Base-by-base conservation (phyloP, 805 yeast species). In the Allodekkera sacchari region DNA sequence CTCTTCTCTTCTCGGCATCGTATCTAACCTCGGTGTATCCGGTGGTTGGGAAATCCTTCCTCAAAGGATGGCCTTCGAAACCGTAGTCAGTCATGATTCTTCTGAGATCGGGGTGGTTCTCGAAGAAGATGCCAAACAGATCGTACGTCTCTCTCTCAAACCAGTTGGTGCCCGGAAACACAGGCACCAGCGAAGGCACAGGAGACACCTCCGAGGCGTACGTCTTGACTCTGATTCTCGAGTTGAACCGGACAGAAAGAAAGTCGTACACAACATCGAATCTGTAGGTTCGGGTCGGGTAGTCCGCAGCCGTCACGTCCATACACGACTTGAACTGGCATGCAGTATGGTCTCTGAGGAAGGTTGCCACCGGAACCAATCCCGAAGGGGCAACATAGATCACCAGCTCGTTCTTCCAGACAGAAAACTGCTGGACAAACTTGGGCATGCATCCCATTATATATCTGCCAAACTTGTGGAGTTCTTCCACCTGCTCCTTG, bases 1-100 rank as follows among this genome's bases (percentile, higher is more conserved):
- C 77, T 55, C 95, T 74, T 68, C 83, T 77, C 71, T 84, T 84
- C 59, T 84, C 94, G 55, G 83, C 85, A 58, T 84, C 95, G 61
- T 83, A 84, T 53, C 88, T 73, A 25, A 83, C 84, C 64, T 84
- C 95, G 29, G 92, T 83, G 63, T 83, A 84, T 35, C 95, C 95
- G 25, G 92, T 81, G 26, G 89, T 77, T 46, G 95, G 95, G 80
- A 84, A 84, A 59, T 84, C 95, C 58, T 84, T 84, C 60, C 94
- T 74, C 53, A 83, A 68, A 10, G 95, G 95, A 54, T 83, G 92
- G 33, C 95, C 95, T 60, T 83, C 94, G 48, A 84, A 83, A 15
- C 95, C 95, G 57, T 83, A 83, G 60, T 83, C 95, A 34, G 95
- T 83, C 76, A 83, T 71, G 57, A 83, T 83, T 62, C 95, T 71